These are phyloP conservation scores for Taiozyma onychis DNA, from an alignment of 1,139 yeast genomes.

Conservation along the genomic window DNA sequence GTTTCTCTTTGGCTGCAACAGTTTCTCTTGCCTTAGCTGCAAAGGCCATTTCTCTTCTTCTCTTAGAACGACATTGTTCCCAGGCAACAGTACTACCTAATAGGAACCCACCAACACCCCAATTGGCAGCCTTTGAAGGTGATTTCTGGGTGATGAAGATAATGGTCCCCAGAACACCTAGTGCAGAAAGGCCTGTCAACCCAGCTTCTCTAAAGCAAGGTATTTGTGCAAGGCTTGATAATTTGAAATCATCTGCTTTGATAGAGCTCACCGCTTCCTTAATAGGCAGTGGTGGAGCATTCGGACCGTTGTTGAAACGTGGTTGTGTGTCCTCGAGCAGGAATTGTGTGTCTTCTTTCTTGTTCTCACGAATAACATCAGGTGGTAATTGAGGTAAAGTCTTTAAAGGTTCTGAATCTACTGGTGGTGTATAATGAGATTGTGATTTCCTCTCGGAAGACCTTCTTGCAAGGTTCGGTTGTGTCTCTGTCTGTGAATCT, in stretches of 20 bases:
- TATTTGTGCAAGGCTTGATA: slow-evolving; percentile 51
- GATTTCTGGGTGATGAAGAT: slow-evolving; percentile 66
- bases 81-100: slow-evolving; percentile 81
- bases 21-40: slow-evolving; percentile 51
- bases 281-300: slow-evolving; percentile 25
- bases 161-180: slow-evolving; percentile 72
- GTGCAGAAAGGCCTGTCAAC: slow-evolving; percentile 79
- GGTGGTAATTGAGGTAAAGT: slow-evolving; percentile 1
- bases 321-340: slow-evolving; percentile 34
- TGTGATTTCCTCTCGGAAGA: slow-evolving; percentile 11
- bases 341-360: slow-evolving; percentile 17
- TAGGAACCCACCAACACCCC: slow-evolving; percentile 80
- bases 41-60: slow-evolving; percentile 57
- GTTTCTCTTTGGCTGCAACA: slow-evolving; percentile 38
- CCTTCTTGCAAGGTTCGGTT: slow-evolving; percentile 7
- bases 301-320: slow-evolving; percentile 27
- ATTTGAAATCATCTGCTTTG: slow-evolving; percentile 46
- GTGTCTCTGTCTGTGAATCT: background rate
- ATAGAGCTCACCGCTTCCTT: slow-evolving; percentile 29
- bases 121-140: slow-evolving; percentile 58
- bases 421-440: slow-evolving; percentile 1
- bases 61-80: slow-evolving; percentile 82
- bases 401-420: background rate
- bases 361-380: background rate
- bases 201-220: slow-evolving; percentile 93